phyloP scores from a whole-genome alignment of 1,284 basidiomycete species.

The Phylloporus sp. region DNA sequence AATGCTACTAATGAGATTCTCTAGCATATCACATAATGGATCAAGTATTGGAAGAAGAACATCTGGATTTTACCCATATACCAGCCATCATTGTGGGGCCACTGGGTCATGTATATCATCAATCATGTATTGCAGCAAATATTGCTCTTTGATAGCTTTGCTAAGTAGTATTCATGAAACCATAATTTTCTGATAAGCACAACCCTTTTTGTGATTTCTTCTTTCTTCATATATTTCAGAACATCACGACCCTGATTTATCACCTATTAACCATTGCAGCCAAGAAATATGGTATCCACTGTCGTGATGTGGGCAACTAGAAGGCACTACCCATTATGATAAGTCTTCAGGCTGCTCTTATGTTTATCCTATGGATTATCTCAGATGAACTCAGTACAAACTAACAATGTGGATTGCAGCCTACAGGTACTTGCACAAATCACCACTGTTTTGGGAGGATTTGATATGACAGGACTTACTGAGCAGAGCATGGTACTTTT shows the following conservation, averaged over 20 bases:
- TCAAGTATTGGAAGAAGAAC: no score
- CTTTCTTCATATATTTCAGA: not conserved
- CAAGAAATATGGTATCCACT: no score
- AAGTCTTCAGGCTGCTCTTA: not conserved
- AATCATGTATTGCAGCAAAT: no score
- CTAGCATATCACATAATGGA: no score
- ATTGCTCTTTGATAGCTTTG: no score
- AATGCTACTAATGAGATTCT: no score
- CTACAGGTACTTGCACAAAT: not conserved
- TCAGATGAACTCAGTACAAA: not conserved
- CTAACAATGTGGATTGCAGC: not conserved
- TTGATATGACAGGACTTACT: not conserved
- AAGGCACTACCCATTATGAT: not conserved
- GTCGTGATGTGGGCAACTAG: no score
- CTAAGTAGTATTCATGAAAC: slow-evolving; percentile 4
- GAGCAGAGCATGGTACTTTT: not conserved
- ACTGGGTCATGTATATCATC: no score
- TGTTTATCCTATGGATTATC: not conserved
- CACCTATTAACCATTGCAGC: no score
- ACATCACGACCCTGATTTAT: no score
- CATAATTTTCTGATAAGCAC: not conserved
- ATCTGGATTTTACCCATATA: no score
- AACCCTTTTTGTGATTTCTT: not conserved
- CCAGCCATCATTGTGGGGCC: no score
- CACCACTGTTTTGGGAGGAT: not conserved